Evolutionary conservation across 1,284 basidiomycete species (phyloP), one percentile per base, ranked within the genome.

Genomic region (Somion occarium): DNA sequence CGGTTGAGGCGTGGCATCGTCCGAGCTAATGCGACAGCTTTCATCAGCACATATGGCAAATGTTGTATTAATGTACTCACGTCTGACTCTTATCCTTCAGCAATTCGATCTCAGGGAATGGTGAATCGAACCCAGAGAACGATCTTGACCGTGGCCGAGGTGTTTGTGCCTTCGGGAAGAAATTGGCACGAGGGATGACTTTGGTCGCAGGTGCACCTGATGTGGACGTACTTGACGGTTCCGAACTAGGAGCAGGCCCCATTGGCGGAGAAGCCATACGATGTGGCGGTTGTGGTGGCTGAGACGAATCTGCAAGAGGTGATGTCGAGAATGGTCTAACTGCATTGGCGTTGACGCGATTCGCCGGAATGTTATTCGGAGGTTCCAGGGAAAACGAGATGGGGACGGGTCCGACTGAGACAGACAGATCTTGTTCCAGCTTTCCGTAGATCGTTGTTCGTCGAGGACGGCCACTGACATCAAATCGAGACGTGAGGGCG

Each of bases 91-190:
- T 54, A 47, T 68, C 64, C 20, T 67, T 52, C 38, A 68, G 63
- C 12, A 67, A 49, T 13, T 61, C 51, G 3, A 67, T 60, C 46
- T 72, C 67, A 12, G 66, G 54, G 5, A 58, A 59, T 13, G 66
- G 54, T 18, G 72, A 68, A 55, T 80, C 77, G 61, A 88, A 83
- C 1, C 78, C 82, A 20, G 86, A 89, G 61, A 90, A 90, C 52
- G 85, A 88, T 58, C 85, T 69, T 19, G 86, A 89, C 19, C 87
- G 70, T 1, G 85, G 87, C 5, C 88, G 68, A 9, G 70, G 59
- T 5, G 70, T 70, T 3, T 72, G 70, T 3, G 70, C 71, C 53
- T 75, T 73, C 0, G 86, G 85, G 48, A 78, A 73, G 58, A 88
- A 88, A 50, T 84, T 82, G 2, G 80, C 69, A 26, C 84, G 64